These are phyloP conservation scores for Ganoderma lingzhi DNA, from an alignment of 1,284 basidiomycete species.

Conservation along the genomic window DNA sequence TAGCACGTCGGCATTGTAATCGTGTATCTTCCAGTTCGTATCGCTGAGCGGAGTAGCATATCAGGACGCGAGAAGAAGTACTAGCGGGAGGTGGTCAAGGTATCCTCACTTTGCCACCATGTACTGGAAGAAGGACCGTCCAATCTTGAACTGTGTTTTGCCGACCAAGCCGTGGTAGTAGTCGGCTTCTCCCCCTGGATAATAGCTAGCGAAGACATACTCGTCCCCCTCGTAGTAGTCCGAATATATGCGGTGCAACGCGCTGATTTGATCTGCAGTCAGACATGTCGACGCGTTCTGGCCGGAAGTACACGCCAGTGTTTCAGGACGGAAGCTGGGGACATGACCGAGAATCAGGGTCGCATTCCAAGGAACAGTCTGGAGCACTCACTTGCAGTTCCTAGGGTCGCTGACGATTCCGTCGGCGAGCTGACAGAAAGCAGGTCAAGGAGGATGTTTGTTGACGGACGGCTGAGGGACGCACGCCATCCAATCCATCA, in stretches of 20 bases:
- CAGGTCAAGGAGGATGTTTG: neutral
- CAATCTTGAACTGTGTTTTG: slow-evolving; percentile 28
- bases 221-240: slow-evolving; percentile 41
- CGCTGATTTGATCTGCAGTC: slow-evolving; percentile 42
- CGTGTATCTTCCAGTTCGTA: slow-evolving; percentile 32
- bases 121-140: slow-evolving; percentile 31
- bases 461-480: slow-evolving; percentile 5
- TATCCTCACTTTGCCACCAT: slow-evolving; percentile 34
- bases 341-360: neutral
- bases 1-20: slow-evolving; percentile 33
- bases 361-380: neutral
- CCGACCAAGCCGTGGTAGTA: slow-evolving; percentile 41
- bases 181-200: slow-evolving; percentile 41
- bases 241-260: slow-evolving; percentile 42
- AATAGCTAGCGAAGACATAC: slow-evolving; percentile 35
- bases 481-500: slow-evolving; percentile 43
- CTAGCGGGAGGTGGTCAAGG: neutral
- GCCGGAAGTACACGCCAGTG: slow-evolving; percentile 39
- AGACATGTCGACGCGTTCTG: slow-evolving; percentile 41
- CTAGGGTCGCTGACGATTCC: slow-evolving; percentile 46
- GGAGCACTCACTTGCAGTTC: slow-evolving; percentile 35
- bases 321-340: slow-evolving; percentile 40
- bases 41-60: slow-evolving; percentile 23
- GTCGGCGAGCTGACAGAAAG: slow-evolving; percentile 35
- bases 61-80: neutral